A percentile compares a stretch with the other conserved stretches of the same genome.
These are phyloP conservation scores for Platanthera guangdongensis DNA, from an alignment of 106 monocot genomes.

Conservation along the genomic window DNA sequence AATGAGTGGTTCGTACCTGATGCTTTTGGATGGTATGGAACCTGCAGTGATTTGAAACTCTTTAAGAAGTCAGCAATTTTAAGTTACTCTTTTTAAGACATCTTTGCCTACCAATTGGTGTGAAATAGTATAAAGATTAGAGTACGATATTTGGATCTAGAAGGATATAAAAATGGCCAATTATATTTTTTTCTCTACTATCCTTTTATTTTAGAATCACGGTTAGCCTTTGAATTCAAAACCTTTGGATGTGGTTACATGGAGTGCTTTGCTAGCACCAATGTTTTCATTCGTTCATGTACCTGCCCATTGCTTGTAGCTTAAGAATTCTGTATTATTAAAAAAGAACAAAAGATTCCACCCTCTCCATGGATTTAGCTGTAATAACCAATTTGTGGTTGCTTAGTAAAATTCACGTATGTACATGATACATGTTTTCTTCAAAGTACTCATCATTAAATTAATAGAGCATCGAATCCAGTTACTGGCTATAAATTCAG, in stretches of 20 bases:
- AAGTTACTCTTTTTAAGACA: too few species aligned
- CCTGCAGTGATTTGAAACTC: too few species aligned
- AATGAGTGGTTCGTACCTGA: too few species aligned
- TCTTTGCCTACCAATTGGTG: too few species aligned
- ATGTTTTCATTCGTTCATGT: not conserved
- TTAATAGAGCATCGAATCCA: not conserved
- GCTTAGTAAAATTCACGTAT: not conserved
- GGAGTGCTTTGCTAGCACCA: not conserved
- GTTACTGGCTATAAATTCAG: not conserved
- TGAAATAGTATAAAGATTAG: too few species aligned
- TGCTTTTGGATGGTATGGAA: too few species aligned
- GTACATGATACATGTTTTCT: not conserved
- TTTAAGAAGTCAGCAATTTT: too few species aligned
- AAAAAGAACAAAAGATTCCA: not conserved
- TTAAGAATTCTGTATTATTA: not conserved
- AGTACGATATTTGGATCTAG: too few species aligned
- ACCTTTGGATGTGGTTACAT: not conserved
- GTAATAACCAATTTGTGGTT: not conserved
- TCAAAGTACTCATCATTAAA: not conserved
- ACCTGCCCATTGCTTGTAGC: not conserved
- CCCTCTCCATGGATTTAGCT: not conserved
- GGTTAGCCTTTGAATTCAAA: not conserved
- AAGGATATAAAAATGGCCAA: too few species aligned
- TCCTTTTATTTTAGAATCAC: not conserved
- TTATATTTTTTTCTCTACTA: not conserved